A percentile compares a stretch with the other conserved stretches of the same genome.
Conservation (phyloP, 2,329 filamentous ascomycete genomes). For the Penicillium polonicum region DNA sequence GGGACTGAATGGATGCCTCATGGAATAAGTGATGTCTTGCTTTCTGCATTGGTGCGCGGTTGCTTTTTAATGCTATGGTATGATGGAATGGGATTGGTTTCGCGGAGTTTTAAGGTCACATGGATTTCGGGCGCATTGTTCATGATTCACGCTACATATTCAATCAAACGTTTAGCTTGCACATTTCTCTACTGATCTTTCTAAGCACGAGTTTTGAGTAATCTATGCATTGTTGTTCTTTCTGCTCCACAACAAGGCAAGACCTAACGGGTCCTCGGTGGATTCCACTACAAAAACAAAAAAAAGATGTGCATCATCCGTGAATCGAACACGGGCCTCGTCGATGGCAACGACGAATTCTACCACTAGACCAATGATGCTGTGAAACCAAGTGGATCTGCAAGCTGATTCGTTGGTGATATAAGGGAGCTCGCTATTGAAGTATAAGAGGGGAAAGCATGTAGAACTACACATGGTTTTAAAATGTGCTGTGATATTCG, state of each 20-base stretch:
- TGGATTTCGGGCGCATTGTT: neutral
- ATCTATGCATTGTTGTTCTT: neutral
- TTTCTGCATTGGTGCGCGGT: neutral
- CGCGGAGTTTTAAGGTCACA: neutral
- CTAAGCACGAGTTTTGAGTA: neutral
- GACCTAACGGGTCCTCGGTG: neutral
- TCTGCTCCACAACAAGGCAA: neutral
- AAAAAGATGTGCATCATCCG: conserved; percentile 35
- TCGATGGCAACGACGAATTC: conserved; percentile 49
- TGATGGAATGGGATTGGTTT: neutral
- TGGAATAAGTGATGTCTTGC: neutral
- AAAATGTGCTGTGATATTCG: neutral
- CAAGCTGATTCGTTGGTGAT: conserved; percentile 9
- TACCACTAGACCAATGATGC: conserved; percentile 49
- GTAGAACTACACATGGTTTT: too few species aligned
- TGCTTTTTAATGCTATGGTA: neutral
- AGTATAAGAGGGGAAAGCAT: neutral
- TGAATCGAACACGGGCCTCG: conserved; percentile 50
- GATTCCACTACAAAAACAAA: neutral
- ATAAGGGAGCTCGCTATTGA: fast-evolving
- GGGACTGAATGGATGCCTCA: conserved; percentile 36
- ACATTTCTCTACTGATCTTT: neutral
- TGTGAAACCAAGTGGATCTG: neutral
- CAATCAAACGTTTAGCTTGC: neutral
- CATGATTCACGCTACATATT: neutral